Evolutionary conservation across 2,329 filamentous ascomycete genomes (phyloP).

Genomic region (Alternaria burnsii): DNA sequence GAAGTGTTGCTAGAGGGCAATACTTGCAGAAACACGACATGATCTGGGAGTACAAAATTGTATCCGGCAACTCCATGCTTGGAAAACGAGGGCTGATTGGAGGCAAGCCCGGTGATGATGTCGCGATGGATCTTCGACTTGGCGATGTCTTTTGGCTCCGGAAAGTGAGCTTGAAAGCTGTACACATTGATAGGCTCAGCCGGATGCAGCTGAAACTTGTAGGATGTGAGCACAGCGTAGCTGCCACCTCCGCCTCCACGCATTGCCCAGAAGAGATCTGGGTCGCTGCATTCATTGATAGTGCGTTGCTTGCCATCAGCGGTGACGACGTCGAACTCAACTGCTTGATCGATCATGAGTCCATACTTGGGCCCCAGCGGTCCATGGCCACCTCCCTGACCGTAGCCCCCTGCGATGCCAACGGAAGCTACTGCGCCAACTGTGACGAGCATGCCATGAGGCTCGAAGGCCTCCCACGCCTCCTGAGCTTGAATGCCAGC

Average conservation of each 20-base stretch:
- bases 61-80: constrained; percentile 46
- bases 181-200: constrained; percentile 48
- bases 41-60: constrained; percentile 45
- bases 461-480: constrained; percentile 48
- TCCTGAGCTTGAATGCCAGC: constrained; percentile 48
- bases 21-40: constrained; percentile 45
- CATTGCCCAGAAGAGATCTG: constrained; percentile 51
- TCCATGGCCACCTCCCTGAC: constrained; percentile 63
- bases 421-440: constrained; percentile 55
- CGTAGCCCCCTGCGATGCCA: constrained; percentile 57
- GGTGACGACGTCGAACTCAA: constrained; percentile 49
- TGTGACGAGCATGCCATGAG: constrained; percentile 44
- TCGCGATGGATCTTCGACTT: constrained; percentile 44
- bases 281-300: constrained; percentile 46
- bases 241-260: constrained; percentile 49
- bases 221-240: constrained; percentile 47
- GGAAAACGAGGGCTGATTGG: constrained; percentile 42
- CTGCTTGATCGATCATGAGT: constrained; percentile 48
- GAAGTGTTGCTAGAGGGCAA: constrained; percentile 37
- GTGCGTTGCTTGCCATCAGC: constrained; percentile 42
- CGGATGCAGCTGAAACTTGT: constrained; percentile 49
- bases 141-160: constrained; percentile 35
- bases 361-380: constrained; percentile 60
- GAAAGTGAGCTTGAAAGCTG: constrained; percentile 45
- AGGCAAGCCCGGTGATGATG: constrained; percentile 41